Conservation (phyloP, 2,329 filamentous ascomycete species). For the Dryadomyces sulphureus region DNA sequence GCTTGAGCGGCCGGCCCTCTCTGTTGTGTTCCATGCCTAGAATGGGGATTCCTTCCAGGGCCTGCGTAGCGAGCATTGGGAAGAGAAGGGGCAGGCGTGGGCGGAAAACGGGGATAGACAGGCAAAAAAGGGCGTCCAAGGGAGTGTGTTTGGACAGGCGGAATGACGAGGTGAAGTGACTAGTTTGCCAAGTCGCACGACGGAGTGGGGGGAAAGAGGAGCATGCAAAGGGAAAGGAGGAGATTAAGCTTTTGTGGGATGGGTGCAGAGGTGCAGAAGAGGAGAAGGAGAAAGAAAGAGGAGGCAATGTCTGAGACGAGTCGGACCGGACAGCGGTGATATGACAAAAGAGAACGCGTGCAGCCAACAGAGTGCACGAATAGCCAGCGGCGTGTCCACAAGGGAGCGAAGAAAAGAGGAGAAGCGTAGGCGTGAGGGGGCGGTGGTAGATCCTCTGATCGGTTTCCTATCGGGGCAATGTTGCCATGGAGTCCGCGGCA, state of each 20-base stretch:
- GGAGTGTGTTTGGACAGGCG: background rate
- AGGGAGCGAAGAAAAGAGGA: too few relatives aligned
- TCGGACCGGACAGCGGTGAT: too few relatives aligned
- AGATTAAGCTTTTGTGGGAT: too few relatives aligned
- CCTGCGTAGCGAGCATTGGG: slow-evolving; percentile 36
- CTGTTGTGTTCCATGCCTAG: slow-evolving; percentile 28
- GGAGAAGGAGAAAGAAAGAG: background rate
- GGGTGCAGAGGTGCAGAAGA: background rate
- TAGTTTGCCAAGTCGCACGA: background rate
- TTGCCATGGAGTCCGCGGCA: background rate
- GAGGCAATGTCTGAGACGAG: too few relatives aligned
- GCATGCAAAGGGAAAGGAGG: background rate
- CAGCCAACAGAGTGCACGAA: background rate
- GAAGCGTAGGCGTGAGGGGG: background rate
- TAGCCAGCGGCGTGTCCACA: too few relatives aligned
- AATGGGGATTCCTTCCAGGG: slow-evolving; percentile 30
- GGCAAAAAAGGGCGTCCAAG: background rate
- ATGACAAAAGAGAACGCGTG: background rate
- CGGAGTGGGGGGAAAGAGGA: background rate
- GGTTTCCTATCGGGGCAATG: background rate
- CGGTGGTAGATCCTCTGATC: background rate
- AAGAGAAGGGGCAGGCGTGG: background rate
- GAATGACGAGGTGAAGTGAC: background rate
- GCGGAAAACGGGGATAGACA: background rate
- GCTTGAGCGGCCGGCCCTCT: slow-evolving; percentile 41